Percentiles rank a stretch among this genome's conserved stretches.
Conservation (phyloP, 257 asterid species). For the Hygrophila difformis region DNA sequence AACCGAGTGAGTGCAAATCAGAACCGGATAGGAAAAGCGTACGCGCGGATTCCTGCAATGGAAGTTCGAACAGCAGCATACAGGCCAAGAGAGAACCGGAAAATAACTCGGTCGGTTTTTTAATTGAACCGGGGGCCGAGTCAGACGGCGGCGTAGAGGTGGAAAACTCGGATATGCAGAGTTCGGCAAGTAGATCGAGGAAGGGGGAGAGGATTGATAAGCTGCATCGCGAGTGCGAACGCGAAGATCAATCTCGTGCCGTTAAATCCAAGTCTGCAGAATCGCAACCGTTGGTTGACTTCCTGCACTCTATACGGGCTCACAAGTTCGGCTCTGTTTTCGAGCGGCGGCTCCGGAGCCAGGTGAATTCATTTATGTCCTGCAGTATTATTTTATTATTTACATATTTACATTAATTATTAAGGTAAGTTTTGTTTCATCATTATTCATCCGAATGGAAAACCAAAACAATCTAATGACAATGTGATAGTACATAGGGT, state of each 20-base stretch:
- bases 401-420: too few species aligned
- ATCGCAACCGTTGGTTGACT: slow-evolving; percentile 54
- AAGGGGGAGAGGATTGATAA: slow-evolving; percentile 39
- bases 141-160: slow-evolving; percentile 42
- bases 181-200: slow-evolving; percentile 64
- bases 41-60: slow-evolving; percentile 50
- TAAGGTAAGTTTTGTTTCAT: too few species aligned
- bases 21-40: slow-evolving; percentile 30
- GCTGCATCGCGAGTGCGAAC: slow-evolving; percentile 45
- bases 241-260: slow-evolving; percentile 42
- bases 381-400: not conserved
- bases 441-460: too few species aligned
- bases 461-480: too few species aligned
- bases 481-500: too few species aligned
- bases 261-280: slow-evolving; percentile 32
- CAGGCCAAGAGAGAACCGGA: slow-evolving; percentile 33
- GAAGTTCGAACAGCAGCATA: slow-evolving; percentile 53
- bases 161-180: slow-evolving; percentile 65
- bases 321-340: slow-evolving; percentile 47
- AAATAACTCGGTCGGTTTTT: slow-evolving; percentile 28
- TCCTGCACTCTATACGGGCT: slow-evolving; percentile 34
- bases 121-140: slow-evolving; percentile 49
- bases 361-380: slow-evolving; percentile 27
- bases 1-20: slow-evolving; percentile 7
- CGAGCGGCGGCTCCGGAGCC: slow-evolving; percentile 65